A percentile compares a stretch with the other conserved stretches of the same genome.
Conservation (phyloP, 768 basidiomycete genomes). For the Lactarius trivialis region DNA sequence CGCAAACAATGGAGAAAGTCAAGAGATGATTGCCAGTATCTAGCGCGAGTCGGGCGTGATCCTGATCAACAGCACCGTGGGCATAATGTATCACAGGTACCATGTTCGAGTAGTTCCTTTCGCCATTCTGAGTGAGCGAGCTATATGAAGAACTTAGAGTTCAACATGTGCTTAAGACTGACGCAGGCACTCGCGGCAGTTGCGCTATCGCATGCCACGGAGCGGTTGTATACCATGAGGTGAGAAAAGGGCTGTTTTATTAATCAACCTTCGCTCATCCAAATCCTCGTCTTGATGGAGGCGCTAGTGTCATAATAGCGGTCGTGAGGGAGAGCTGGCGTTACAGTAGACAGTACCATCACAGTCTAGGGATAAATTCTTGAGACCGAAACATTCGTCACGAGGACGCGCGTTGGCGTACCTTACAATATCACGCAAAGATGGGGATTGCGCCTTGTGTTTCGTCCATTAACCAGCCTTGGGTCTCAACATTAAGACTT, state of each 20-base stretch:
- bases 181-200: neutral
- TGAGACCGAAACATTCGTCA: neutral
- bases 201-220: neutral
- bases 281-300: neutral
- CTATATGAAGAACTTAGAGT: neutral
- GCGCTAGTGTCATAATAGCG: neutral
- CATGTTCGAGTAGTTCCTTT: neutral
- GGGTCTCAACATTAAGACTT: conserved; percentile 17
- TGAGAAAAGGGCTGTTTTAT: conserved; percentile 11
- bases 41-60: neutral
- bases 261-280: neutral
- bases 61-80: conserved; percentile 4
- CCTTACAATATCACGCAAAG: conserved; percentile 17
- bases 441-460: conserved; percentile 20
- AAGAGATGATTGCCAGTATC: conserved; percentile 4
- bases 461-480: conserved; percentile 23
- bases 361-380: neutral
- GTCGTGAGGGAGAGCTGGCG: neutral
- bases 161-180: neutral
- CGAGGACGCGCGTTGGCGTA: neutral
- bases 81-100: neutral
- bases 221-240: conserved; percentile 1
- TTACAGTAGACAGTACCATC: neutral
- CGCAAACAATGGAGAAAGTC: neutral
- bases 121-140: neutral